A percentile compares a stretch with the other conserved stretches of the same genome.
These are phyloP conservation scores for Trypanosoma cruzi DNA, from an alignment of 208 protist genomes.

Conservation along the genomic window DNA sequence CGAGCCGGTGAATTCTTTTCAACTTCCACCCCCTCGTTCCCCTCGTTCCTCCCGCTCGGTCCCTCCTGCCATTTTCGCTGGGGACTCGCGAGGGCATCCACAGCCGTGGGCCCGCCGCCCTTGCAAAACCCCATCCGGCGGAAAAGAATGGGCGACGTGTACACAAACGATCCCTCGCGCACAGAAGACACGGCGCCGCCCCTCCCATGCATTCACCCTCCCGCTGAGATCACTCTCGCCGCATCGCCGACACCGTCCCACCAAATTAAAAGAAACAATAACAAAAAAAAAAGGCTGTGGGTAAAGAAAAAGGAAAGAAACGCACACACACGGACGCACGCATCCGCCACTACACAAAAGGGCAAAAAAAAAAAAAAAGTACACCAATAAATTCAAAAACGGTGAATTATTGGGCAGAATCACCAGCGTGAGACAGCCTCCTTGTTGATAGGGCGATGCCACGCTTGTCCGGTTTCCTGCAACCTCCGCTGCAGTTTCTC, in stretches of 20 bases:
- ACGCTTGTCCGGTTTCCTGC: slow-evolving; percentile 86
- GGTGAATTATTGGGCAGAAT: neutral
- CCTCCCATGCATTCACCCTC: slow-evolving; percentile 1
- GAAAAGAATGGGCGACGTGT: slow-evolving; percentile 13
- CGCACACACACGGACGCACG: neutral
- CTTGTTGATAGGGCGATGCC: slow-evolving; percentile 85
- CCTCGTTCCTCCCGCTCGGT: neutral
- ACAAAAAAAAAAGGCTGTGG: neutral
- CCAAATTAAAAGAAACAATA: neutral
- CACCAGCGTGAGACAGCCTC: slow-evolving; percentile 68
- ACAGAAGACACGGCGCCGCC: neutral
- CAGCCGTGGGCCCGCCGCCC: neutral
- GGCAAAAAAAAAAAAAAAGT: slow-evolving; percentile 2
- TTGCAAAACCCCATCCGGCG: neutral
- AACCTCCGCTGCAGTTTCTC: slow-evolving; percentile 75
- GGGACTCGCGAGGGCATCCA: neutral
- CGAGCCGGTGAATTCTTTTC: neutral
- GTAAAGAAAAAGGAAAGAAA: neutral
- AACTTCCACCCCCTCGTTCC: neutral
- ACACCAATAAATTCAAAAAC: slow-evolving; percentile 12
- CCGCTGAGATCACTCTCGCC: neutral
- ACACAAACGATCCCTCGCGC: slow-evolving; percentile 1
- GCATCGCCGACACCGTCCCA: neutral
- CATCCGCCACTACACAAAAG: neutral
- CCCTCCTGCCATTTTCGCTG: neutral